Conservation (phyloP, 352 stramenopile species). For the Sclerospora graminicola region DNA sequence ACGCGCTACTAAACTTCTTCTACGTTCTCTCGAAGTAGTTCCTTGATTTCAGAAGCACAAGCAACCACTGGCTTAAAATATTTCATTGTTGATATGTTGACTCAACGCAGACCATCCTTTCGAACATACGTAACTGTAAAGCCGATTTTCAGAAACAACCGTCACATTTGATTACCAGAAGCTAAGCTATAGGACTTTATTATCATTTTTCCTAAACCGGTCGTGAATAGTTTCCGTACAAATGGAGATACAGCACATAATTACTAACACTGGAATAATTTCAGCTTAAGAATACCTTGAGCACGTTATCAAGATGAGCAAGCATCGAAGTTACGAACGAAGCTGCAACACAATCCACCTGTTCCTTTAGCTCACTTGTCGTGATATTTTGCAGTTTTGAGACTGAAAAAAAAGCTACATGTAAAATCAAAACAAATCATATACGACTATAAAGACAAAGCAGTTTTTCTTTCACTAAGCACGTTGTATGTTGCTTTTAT, state of each 20-base stretch:
- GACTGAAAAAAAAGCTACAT: too few relatives aligned
- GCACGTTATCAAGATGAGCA: constrained; percentile 49
- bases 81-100: constrained; percentile 60
- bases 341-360: constrained; percentile 46
- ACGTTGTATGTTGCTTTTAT: too few relatives aligned
- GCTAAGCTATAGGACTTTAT: too few relatives aligned
- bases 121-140: constrained; percentile 53
- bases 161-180: too few relatives aligned
- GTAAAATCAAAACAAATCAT: too few relatives aligned
- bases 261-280: neutral
- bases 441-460: too few relatives aligned
- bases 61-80: constrained; percentile 36
- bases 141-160: too few relatives aligned
- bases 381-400: constrained; percentile 60
- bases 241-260: neutral
- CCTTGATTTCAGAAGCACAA: constrained; percentile 13
- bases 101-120: constrained; percentile 51
- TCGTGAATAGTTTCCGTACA: constrained; percentile 78
- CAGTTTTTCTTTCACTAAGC: too few relatives aligned
- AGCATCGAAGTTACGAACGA: constrained; percentile 74
- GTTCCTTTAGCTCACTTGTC: constrained; percentile 51
- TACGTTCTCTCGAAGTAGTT: constrained; percentile 28
- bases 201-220: constrained; percentile 67
- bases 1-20: neutral
- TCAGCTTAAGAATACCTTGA: constrained; percentile 24